Evolutionary conservation across 139 green algal genomes (phyloP).

Genomic region (Coelastrella sp.): DNA sequence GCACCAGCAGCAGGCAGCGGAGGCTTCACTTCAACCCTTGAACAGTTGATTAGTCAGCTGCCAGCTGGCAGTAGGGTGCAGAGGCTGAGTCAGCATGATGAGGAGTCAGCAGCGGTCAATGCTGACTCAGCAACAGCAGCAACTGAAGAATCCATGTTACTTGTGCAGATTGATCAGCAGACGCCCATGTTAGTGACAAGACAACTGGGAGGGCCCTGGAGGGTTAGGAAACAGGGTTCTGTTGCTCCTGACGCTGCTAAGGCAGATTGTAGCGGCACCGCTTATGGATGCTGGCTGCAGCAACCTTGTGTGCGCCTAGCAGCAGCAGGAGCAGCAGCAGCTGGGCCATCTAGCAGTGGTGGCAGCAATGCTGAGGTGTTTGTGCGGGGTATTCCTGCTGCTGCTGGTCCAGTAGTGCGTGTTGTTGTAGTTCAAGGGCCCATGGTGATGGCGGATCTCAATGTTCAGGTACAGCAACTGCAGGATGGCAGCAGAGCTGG

Average conservation of each 20-base stretch:
- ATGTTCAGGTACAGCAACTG: neutral
- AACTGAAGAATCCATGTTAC: neutral
- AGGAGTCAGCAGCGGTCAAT: neutral
- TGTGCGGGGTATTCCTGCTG: constrained; percentile 2
- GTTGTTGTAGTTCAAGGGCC: constrained; percentile 8
- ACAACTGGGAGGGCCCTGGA: neutral
- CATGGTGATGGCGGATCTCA: neutral
- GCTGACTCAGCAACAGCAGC: neutral
- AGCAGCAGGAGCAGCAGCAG: neutral
- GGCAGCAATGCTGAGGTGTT: neutral
- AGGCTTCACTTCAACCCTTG: neutral
- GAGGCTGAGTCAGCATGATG: neutral
- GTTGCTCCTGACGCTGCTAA: neutral
- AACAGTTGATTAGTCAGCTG: neutral
- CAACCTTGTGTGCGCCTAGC: neutral
- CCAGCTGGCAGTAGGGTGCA: neutral
- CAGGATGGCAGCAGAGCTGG: too few species aligned
- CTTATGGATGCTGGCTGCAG: neutral
- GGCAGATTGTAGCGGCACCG: neutral
- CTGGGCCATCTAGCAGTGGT: neutral
- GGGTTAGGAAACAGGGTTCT: neutral
- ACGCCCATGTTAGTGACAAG: neutral
- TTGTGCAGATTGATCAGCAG: neutral
- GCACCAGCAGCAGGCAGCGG: neutral
- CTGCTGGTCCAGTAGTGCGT: constrained; percentile 2